These are phyloP conservation scores for Backusella westeae DNA, from an alignment of 192 early-diverging fungal genomes.

Conservation along the genomic window DNA sequence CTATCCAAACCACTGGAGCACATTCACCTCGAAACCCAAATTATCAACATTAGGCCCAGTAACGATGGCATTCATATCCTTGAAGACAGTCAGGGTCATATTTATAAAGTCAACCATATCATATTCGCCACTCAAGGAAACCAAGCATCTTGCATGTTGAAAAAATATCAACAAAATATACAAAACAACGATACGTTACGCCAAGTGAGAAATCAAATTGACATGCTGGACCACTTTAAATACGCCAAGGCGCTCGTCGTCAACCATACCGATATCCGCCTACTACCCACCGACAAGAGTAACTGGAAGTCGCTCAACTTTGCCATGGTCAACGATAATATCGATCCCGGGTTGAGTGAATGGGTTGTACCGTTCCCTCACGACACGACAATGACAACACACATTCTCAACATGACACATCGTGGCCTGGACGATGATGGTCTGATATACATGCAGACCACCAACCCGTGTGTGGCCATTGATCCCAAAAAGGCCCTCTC, in stretches of 20 bases:
- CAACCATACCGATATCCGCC: conserved; percentile 45
- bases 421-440: background rate
- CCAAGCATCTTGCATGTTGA: conserved; percentile 21
- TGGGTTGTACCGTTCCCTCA: conserved; percentile 24
- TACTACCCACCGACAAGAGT: conserved; percentile 38
- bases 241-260: conserved; percentile 48
- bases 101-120: conserved; percentile 27
- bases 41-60: conserved; percentile 2
- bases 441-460: conserved; percentile 27
- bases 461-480: conserved; percentile 26
- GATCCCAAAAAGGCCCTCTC: conserved; percentile 22
- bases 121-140: conserved; percentile 38
- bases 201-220: conserved; percentile 28
- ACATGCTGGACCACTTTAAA: conserved; percentile 37
- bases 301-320: conserved; percentile 46
- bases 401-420: conserved; percentile 36
- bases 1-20: conserved; percentile 19
- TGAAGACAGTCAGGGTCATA: background rate
- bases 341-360: background rate
- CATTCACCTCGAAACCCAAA: conserved; percentile 27
- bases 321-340: conserved; percentile 27
- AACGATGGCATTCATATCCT: background rate
- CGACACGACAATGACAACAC: conserved; percentile 37
- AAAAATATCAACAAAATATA: background rate
- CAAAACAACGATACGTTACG: background rate